phyloP scores from a whole-genome alignment of 148 eudicot genomes.

The Cornus controversa region DNA sequence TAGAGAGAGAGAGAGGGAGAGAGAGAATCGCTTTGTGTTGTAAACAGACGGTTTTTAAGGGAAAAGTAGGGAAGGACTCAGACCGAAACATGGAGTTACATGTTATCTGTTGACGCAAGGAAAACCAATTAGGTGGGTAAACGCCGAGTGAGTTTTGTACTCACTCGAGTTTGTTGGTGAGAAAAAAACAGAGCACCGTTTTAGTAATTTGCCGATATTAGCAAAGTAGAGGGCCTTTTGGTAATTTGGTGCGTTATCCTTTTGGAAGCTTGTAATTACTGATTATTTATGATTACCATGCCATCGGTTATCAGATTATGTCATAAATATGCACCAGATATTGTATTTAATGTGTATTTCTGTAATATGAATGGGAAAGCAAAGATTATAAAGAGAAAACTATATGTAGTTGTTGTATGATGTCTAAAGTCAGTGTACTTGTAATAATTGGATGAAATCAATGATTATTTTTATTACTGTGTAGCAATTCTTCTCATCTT shows the following conservation, averaged over 20 bases:
- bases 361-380: too few relatives aligned
- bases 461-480: too few relatives aligned
- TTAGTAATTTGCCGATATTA: neutral
- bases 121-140: neutral
- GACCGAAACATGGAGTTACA: neutral
- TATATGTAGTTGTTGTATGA: too few relatives aligned
- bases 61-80: neutral
- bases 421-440: too few relatives aligned
- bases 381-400: too few relatives aligned
- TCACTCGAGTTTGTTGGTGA: neutral
- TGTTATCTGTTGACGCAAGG: neutral
- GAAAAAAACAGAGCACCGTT: neutral
- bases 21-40: constrained; percentile 1
- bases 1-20: neutral
- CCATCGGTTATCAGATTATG: neutral
- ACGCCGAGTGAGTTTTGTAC: neutral
- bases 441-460: too few relatives aligned
- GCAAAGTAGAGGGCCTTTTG: neutral
- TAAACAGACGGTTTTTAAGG: constrained; percentile 1
- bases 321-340: neutral
- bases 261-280: neutral
- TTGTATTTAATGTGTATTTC: too few relatives aligned
- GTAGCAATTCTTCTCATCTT: too few relatives aligned
- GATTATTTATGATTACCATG: neutral
- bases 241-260: neutral